Conservation (phyloP, 345 rosid genomes). For the Eutrema heterophyllum region DNA sequence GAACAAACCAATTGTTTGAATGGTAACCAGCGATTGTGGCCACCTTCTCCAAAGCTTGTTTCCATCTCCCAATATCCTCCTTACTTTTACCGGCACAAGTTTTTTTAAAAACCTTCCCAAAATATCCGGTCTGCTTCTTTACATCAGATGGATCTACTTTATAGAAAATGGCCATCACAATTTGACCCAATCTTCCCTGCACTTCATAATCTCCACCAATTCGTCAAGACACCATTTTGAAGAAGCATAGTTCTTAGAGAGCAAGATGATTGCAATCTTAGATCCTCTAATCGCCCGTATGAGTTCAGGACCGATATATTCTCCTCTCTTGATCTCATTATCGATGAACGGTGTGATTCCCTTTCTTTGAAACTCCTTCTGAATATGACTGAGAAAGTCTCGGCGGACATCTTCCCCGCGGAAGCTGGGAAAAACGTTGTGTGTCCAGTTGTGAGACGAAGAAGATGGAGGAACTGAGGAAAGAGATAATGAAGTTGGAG, state of each 20-base stretch:
- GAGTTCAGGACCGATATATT: slow-evolving; percentile 10
- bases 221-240: slow-evolving; percentile 5
- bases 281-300: neutral
- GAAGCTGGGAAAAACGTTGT: neutral
- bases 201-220: neutral
- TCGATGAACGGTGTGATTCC: neutral
- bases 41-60: neutral
- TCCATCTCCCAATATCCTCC: neutral
- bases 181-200: neutral
- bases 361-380: neutral
- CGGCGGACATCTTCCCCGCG: neutral
- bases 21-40: neutral
- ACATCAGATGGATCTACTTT: neutral
- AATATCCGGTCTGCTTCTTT: neutral
- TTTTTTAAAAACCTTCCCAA: neutral
- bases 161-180: neutral
- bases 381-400: neutral
- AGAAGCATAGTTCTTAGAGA: neutral
- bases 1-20: neutral
- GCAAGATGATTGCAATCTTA: neutral
- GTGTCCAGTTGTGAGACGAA: neutral
- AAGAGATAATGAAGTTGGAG: neutral
- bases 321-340: slow-evolving; percentile 14
- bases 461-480: neutral
- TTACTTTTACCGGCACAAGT: neutral